phyloP scores from a whole-genome alignment of 176 grass and related monocot genomes.

The Puya raimondii region DNA sequence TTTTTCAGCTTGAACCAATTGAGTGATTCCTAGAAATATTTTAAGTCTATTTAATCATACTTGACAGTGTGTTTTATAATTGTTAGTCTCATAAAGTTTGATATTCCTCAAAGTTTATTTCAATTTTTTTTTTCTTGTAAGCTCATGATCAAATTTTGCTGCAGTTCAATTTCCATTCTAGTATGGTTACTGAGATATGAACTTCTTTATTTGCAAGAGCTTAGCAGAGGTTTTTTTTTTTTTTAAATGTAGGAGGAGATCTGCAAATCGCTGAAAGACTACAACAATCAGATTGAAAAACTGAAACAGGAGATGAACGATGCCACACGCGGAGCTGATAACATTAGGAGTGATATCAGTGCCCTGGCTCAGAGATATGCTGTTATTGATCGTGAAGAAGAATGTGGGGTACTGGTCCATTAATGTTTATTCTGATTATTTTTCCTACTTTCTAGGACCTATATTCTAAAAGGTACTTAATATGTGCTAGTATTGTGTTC shows the following conservation, averaged over 20 bases:
- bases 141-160: not conserved
- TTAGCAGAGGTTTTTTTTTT: constrained; percentile 6
- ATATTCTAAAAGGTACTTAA: not conserved
- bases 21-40: too few relatives aligned
- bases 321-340: constrained; percentile 88
- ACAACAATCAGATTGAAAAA: constrained; percentile 94
- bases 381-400: constrained; percentile 78
- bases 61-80: too few relatives aligned
- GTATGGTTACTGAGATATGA: not conserved
- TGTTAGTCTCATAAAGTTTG: too few relatives aligned
- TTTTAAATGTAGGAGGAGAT: constrained; percentile 65
- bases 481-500: too few relatives aligned
- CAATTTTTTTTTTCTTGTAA: not conserved
- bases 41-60: too few relatives aligned
- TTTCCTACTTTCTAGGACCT: not conserved
- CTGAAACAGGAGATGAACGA: constrained; percentile 94
- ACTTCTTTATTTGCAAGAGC: not conserved
- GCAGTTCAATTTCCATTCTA: not conserved
- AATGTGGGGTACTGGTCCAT: constrained; percentile 62
- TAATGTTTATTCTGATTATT: not conserved
- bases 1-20: too few relatives aligned
- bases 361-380: constrained; percentile 87
- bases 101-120: not conserved
- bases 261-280: constrained; percentile 92
- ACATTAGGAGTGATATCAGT: constrained; percentile 92